phyloP scores from a whole-genome alignment of 352 stramenopile species.

The Phytophthora pinifolia region DNA sequence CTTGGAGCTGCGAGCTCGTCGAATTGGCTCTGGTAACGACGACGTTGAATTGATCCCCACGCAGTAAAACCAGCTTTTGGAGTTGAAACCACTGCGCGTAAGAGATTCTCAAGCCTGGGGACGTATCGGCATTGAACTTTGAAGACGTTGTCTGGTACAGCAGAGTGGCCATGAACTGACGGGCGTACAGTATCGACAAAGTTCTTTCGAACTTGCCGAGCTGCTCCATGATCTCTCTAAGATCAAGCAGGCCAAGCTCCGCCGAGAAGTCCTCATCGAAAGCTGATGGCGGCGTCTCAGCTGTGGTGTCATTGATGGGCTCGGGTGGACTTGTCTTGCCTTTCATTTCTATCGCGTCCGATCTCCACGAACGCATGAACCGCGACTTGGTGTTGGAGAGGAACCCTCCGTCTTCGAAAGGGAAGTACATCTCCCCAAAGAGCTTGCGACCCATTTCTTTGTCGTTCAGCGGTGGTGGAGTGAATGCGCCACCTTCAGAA shows the following conservation, averaged over 20 bases:
- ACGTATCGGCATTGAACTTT: background rate
- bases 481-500: background rate
- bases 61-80: slow-evolving; percentile 52
- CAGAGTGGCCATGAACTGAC: slow-evolving; percentile 21
- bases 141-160: slow-evolving; percentile 17
- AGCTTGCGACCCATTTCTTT: slow-evolving; percentile 84
- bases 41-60: slow-evolving; percentile 48
- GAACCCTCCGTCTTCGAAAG: slow-evolving; percentile 79
- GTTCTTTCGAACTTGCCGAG: slow-evolving; percentile 29
- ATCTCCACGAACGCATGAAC: slow-evolving; percentile 38
- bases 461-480: slow-evolving; percentile 45
- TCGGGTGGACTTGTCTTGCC: background rate
- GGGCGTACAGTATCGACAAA: slow-evolving; percentile 38
- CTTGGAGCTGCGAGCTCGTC: slow-evolving; percentile 1
- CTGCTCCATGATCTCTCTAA: slow-evolving; percentile 17
- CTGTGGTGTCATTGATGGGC: background rate
- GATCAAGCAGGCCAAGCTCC: slow-evolving; percentile 24
- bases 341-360: slow-evolving; percentile 35
- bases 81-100: slow-evolving; percentile 40
- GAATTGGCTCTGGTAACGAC: background rate
- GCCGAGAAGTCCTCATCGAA: slow-evolving; percentile 29
- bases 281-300: background rate
- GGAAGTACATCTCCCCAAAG: slow-evolving; percentile 88
- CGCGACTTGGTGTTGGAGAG: slow-evolving; percentile 46
- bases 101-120: slow-evolving; percentile 6